Percentiles rank a stretch among this genome's conserved stretches.
These are phyloP conservation scores for Picea sitchensis DNA, from an alignment of 75 land plant genomes.

Conservation along the genomic window DNA sequence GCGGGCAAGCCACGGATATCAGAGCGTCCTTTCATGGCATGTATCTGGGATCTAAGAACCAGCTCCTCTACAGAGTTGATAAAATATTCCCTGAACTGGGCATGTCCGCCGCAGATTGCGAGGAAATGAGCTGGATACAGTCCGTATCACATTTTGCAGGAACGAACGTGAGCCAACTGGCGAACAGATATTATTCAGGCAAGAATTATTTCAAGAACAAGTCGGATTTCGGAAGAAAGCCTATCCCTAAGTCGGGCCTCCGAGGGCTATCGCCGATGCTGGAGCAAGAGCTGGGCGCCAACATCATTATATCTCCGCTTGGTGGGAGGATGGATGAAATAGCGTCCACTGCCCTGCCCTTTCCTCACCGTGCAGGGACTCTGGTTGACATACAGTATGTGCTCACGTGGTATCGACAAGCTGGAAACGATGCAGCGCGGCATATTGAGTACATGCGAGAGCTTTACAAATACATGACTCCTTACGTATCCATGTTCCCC, in stretches of 20 bases:
- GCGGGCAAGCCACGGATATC: neutral
- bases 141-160: neutral
- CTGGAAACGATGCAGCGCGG: neutral
- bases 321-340: constrained; percentile 14
- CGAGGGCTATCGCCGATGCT: constrained; percentile 2
- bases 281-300: neutral
- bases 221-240: neutral
- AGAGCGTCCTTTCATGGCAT: constrained; percentile 17
- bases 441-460: neutral
- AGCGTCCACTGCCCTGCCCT: constrained; percentile 2
- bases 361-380: constrained; percentile 20
- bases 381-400: constrained; percentile 14
- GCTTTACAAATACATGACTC: constrained; percentile 12
- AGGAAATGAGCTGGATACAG: neutral
- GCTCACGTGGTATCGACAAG: neutral
- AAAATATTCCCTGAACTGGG: constrained; percentile 1
- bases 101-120: neutral
- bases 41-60: constrained; percentile 23
- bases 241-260: neutral
- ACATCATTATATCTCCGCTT: neutral
- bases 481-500: constrained; percentile 9
- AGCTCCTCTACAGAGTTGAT: neutral
- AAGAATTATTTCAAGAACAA: neutral
- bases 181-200: neutral
- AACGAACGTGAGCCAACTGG: neutral